Base-by-base conservation (phyloP, 352 stramenopile genomes). In the Phytopythium boreale region DNA sequence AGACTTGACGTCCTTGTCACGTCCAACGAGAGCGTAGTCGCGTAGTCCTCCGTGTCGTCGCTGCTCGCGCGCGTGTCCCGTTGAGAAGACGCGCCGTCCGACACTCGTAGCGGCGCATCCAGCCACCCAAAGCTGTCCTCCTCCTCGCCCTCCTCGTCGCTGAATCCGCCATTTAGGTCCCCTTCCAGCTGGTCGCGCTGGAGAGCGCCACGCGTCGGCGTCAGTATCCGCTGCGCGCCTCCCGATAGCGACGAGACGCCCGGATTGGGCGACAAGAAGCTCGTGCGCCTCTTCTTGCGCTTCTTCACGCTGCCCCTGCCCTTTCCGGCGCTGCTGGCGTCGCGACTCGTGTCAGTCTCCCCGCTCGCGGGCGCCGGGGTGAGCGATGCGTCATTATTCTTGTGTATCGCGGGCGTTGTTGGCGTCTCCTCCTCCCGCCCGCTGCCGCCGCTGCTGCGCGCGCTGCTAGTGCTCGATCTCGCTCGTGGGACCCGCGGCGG, bases 181-280 rank as follows among this genome's bases (percentile, higher is more conserved):
- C 20, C 26, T 24, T 19, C 7, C 12, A 22, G 26, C n/a, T 14
- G 15, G 0, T 53, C 39, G 11, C 17, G 15, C 12, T 5, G 12
- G 9, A 4, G 39, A 41, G 39, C 29, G 10, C 2, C 26, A 14
- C 71, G 65, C 14, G 67, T 81, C 4, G 84, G 84, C 27, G 80
- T 90, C 61, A 84, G 49, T 31, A 93, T 70, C 51, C 84, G 73
- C 59, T 89, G 71, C 10, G 84, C 80, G 2, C 82, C 84, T 12
- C 84, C 82, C 27, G 72, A 66, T 5, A 92, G 62, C 29, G 80
- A 77, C 36, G 84, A 70, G 3, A 74, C 55, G 43, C 71, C 76
- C 7, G 70, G 69, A 26, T 66, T 85, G 1, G 84, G 82, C 0
- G 84, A 85, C 43, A 82, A 72, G 37, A 77, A 82, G 61, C 79